Conservation (phyloP, 1,139 yeast species). For the Pichia sp. region DNA sequence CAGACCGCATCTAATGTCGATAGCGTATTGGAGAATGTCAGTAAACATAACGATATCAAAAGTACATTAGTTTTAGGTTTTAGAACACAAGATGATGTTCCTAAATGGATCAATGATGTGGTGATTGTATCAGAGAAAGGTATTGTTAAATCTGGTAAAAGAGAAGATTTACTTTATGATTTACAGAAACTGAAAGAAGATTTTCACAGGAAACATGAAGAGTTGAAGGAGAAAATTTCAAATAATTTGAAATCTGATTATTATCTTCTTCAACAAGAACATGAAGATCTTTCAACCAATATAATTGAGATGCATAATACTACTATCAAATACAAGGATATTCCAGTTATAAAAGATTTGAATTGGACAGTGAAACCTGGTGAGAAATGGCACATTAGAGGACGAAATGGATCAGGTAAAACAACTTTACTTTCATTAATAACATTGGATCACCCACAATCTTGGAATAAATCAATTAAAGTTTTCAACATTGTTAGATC, state of each 20-base stretch:
- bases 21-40: conserved; percentile 32
- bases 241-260: conserved; percentile 13
- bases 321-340: conserved; percentile 58
- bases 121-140: conserved; percentile 56
- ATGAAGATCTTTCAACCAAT: background rate
- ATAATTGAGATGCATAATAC: conserved; percentile 58
- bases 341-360: conserved; percentile 51
- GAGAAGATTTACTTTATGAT: conserved; percentile 27
- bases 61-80: conserved; percentile 59
- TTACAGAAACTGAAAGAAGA: conserved; percentile 23
- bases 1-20: conserved; percentile 56
- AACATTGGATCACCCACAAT: conserved; percentile 94
- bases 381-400: conserved; percentile 82
- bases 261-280: background rate
- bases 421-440: conserved; percentile 76
- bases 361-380: conserved; percentile 64
- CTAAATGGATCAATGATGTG: conserved; percentile 71
- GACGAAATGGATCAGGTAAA: conserved; percentile 90
- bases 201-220: conserved; percentile 23
- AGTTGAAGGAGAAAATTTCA: conserved; percentile 19
- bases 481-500: conserved; percentile 62
- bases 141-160: conserved; percentile 42
- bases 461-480: conserved; percentile 70
- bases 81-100: conserved; percentile 66
- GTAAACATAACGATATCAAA: conserved; percentile 27